Base-by-base conservation (phyloP, 176 grass and related monocot genomes). In the Juncus effusus region DNA sequence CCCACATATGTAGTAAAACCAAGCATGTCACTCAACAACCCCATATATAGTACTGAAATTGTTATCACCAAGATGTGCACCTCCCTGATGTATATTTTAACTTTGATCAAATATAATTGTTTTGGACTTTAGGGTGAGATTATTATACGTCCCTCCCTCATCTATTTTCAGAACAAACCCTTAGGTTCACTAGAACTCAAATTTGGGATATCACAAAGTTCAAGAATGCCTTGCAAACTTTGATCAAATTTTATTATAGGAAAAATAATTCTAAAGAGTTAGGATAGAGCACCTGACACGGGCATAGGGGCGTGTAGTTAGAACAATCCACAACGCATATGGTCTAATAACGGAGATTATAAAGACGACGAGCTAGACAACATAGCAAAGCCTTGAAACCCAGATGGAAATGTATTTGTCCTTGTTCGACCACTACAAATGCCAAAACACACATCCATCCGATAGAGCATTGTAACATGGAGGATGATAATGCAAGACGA, bases 401-500 rank as follows among this genome's bases (percentile, higher is more conserved):
- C 14, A 52, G 52, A 68, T 52, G 8, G 35, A 68, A 36, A 4
- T 13, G 6, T 19, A 52, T 36, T 51, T 65, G 45, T 61, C 53
- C 37, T 35, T 52, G 51, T 1, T 62, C 1, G 8, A 36, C 1
- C 1, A 19, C 5, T 12, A 10, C 53, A 13, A 16, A 54, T 47
- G 62, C 12, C 1, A 59, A 36, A 15, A 66, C 12, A 52, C 45
- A 40, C 13, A 36, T 0, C 54, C 60, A 44, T 36, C 40, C 63
- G 19, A 19, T 16, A 45, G 11, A 10, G 6, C 12, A 19, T 8
- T 59, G 59, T 38, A 76, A 7, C 73, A 82, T 65, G 37, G 79
- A 40, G 0, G 72, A 75, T 3, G 73, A 76, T 11, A 82, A 7
- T 52, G 72, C 64, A 10, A 82, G 38, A 49, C 72, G 79, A 36